Conservation (phyloP, 441 rosid genomes). For the Adansonia gregorii region DNA sequence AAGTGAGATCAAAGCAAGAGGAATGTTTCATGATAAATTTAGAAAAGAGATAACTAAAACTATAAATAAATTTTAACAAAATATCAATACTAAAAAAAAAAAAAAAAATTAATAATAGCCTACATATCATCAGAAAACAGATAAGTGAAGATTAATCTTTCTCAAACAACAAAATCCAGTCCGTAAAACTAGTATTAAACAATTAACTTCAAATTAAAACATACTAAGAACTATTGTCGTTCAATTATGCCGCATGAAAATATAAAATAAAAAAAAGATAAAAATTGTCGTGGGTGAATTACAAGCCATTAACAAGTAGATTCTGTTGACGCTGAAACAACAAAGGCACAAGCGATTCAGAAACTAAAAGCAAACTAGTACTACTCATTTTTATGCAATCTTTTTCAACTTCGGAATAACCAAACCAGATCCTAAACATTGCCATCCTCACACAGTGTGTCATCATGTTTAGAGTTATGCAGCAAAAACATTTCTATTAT, state of each 20-base stretch:
- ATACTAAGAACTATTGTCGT: neutral
- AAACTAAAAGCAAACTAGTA: neutral
- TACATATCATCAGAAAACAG: neutral
- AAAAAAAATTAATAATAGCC: neutral
- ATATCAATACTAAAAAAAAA: neutral
- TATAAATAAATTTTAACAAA: neutral
- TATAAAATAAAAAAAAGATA: neutral
- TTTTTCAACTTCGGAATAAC: neutral
- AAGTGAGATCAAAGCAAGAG: neutral
- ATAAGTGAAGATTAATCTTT: slow-evolving; percentile 16
- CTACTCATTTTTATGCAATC: neutral
- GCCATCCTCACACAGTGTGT: neutral
- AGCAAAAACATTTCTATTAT: neutral
- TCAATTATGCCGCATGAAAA: neutral
- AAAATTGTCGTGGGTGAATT: neutral
- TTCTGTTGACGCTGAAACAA: neutral
- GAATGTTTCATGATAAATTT: neutral
- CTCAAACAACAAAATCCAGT: slow-evolving; percentile 5
- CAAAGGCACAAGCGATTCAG: neutral
- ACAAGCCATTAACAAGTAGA: neutral
- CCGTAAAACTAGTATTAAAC: slow-evolving; percentile 9
- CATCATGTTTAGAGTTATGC: neutral
- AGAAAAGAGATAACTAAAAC: neutral
- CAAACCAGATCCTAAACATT: neutral
- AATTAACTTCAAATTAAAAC: slow-evolving; percentile 8